A percentile compares a stretch with the other conserved stretches of the same genome.
Conservation (phyloP, 345 rosid genomes). For the Populus euphratica region DNA sequence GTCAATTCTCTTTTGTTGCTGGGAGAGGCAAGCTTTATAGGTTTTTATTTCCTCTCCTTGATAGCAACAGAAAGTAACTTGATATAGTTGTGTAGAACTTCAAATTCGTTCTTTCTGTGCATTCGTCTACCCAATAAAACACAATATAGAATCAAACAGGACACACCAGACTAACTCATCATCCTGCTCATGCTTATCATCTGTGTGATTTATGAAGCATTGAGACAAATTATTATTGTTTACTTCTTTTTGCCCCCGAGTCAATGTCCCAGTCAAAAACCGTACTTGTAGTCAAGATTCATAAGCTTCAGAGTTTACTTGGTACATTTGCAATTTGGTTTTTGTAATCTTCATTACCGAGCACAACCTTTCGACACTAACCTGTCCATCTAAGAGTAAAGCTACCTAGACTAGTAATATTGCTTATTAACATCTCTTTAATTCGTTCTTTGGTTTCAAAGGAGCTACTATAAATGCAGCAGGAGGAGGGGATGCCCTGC, state of each 20-base stretch:
- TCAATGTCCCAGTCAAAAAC: not conserved
- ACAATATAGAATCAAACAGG: not conserved
- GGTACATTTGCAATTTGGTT: no score
- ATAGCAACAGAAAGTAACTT: no score
- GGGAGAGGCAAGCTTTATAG: no score
- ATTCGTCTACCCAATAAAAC: not conserved
- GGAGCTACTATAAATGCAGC: slow-evolving; percentile 43
- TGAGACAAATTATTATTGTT: not conserved
- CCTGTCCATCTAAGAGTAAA: not conserved
- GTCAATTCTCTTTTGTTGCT: no score
- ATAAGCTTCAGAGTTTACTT: not conserved
- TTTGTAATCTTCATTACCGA: no score
- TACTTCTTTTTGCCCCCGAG: not conserved
- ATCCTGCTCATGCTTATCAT: not conserved
- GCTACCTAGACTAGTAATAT: not conserved
- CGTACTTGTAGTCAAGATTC: not conserved
- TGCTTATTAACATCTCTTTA: not conserved
- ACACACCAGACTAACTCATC: not conserved
- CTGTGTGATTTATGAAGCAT: not conserved
- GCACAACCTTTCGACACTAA: no score
- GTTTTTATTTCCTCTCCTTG: no score
- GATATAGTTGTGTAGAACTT: not conserved
- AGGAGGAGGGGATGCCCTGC: slow-evolving; percentile 38
- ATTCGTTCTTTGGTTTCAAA: not conserved
- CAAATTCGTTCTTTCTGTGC: not conserved